Evolutionary conservation across 768 basidiomycete genomes (phyloP).

Genomic region (Chiua virens): DNA sequence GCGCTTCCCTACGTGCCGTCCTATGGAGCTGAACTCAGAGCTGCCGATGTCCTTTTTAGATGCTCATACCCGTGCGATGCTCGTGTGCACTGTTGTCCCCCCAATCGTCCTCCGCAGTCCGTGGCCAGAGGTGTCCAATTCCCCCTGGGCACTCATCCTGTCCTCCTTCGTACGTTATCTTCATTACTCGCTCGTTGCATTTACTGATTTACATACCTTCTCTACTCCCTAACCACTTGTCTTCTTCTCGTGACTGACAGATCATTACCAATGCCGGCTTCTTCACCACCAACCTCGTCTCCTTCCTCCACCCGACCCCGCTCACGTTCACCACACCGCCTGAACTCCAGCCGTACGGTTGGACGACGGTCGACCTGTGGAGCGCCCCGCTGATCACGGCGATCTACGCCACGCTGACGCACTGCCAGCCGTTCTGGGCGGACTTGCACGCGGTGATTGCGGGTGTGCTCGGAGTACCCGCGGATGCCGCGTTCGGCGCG

Average conservation of each 20-base stretch:
- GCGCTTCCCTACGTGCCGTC: conserved; percentile 49
- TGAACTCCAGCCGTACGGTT: conserved; percentile 80
- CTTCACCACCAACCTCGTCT: conserved; percentile 74
- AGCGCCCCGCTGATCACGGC: conserved; percentile 76
- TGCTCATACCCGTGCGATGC: conserved; percentile 73
- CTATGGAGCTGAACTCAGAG: conserved; percentile 56
- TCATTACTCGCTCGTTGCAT: too few species aligned
- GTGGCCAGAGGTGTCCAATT: conserved; percentile 50
- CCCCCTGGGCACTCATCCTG: conserved; percentile 76
- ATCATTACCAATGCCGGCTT: conserved; percentile 77
- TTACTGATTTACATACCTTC: too few species aligned
- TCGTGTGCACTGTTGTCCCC: conserved; percentile 78
- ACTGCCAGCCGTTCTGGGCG: conserved; percentile 84
- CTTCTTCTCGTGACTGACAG: conserved; percentile 33
- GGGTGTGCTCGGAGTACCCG: conserved; percentile 40
- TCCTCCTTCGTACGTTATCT: conserved; percentile 60
- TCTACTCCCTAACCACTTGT: too few species aligned
- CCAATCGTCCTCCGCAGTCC: conserved; percentile 59
- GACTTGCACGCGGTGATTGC: conserved; percentile 52
- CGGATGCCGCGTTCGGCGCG: too few species aligned
- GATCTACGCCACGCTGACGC: conserved; percentile 79
- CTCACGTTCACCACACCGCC: conserved; percentile 71
- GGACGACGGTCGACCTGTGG: conserved; percentile 87
- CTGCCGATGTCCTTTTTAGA: conserved; percentile 74
- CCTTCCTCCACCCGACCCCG: conserved; percentile 71